These are phyloP conservation scores for Hypoxylon sp. DNA, from an alignment of 2,329 filamentous ascomycete species.

Conservation along the genomic window DNA sequence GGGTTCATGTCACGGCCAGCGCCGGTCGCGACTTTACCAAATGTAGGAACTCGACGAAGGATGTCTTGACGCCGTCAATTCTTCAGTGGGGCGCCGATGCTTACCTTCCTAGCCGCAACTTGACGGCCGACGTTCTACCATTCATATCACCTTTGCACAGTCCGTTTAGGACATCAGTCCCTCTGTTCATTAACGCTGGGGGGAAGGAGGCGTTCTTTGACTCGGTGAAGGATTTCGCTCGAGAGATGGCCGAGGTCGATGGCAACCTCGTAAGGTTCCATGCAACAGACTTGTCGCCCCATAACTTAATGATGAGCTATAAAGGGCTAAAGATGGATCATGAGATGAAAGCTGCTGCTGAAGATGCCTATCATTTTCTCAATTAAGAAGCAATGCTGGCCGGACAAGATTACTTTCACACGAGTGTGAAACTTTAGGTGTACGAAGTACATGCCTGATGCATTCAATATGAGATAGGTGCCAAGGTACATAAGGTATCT, in stretches of 20 bases:
- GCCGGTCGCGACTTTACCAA: slow-evolving; percentile 12
- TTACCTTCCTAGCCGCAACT: slow-evolving; percentile 20
- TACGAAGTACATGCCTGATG: too few relatives aligned
- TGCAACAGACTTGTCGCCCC: slow-evolving; percentile 21
- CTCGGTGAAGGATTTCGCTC: slow-evolving; percentile 27
- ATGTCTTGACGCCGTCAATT: slow-evolving; percentile 29
- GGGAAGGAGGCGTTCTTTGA: slow-evolving; percentile 29
- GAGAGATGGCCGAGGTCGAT: slow-evolving; percentile 28
- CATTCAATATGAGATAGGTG: too few relatives aligned
- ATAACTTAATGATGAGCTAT: slow-evolving; percentile 8
- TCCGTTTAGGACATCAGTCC: slow-evolving; percentile 32
- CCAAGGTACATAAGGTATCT: too few relatives aligned
- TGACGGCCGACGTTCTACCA: slow-evolving; percentile 15
- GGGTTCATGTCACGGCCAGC: slow-evolving; percentile 33
- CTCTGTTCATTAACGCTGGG: slow-evolving; percentile 35
- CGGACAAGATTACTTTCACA: too few relatives aligned
- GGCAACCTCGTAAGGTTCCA: slow-evolving; percentile 30
- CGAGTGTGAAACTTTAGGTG: too few relatives aligned
- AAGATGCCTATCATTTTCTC: not conserved
- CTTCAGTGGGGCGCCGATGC: slow-evolving; percentile 37
- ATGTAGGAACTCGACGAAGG: slow-evolving; percentile 8
- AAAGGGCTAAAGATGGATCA: not conserved
- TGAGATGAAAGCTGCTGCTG: not conserved
- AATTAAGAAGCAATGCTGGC: too few relatives aligned
- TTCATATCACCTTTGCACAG: slow-evolving; percentile 38